Conservation (phyloP, 495 filamentous ascomycete species). For the Neurospora pannonica region DNA sequence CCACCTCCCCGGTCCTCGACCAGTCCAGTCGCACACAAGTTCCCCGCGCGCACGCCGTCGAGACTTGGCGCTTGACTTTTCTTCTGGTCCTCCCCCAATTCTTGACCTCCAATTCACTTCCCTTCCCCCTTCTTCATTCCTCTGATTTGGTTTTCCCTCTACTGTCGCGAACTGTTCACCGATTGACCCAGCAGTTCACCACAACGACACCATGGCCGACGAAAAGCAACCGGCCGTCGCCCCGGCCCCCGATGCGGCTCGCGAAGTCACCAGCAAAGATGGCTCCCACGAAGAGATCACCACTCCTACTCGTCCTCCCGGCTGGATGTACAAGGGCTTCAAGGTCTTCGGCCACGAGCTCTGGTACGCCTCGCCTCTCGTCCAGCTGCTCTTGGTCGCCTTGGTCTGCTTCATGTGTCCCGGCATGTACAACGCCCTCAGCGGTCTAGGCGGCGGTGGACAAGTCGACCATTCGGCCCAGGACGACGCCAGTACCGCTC, state of each 20-base stretch:
- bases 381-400: slow-evolving; percentile 65
- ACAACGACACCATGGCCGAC: slow-evolving; percentile 3
- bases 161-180: background rate
- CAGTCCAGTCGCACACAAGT: background rate
- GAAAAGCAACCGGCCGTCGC: slow-evolving; percentile 6
- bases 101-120: background rate
- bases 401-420: slow-evolving; percentile 87
- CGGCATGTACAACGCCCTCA: slow-evolving; percentile 74
- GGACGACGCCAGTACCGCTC: slow-evolving; percentile 59
- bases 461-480: slow-evolving; percentile 52
- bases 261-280: background rate
- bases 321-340: slow-evolving; percentile 64
- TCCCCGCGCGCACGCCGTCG: background rate
- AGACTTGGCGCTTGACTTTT: background rate
- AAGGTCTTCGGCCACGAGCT: slow-evolving; percentile 44
- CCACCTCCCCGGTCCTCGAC: background rate
- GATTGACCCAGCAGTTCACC: background rate
- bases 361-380: slow-evolving; percentile 68
- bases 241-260: background rate
- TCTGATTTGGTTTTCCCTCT: background rate
- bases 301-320: slow-evolving; percentile 23
- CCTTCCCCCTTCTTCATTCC: slow-evolving; percentile 4
- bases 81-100: background rate
- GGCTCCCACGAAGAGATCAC: background rate
- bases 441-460: slow-evolving; percentile 67